phyloP scores from a whole-genome alignment of 1,139 yeast species.

The Saccharomycopsis hybrid region DNA sequence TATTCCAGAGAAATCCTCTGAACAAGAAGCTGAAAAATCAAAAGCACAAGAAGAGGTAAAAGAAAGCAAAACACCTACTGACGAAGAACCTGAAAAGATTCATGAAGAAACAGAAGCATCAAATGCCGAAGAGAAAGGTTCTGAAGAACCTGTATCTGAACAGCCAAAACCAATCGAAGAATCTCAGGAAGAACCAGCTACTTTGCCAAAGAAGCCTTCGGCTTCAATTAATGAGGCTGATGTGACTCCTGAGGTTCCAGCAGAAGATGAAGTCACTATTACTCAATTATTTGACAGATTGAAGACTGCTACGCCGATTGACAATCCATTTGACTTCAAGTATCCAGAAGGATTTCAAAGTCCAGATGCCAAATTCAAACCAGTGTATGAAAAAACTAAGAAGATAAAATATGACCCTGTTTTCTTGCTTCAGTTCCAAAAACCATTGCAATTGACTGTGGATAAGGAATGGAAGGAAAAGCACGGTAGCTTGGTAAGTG shows the following conservation, averaged over 20 bases:
- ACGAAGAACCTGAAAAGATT: neutral
- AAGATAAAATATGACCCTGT: constrained; percentile 71
- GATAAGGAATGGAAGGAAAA: constrained; percentile 59
- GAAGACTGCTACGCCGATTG: constrained; percentile 44
- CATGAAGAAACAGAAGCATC: neutral
- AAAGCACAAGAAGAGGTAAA: no score
- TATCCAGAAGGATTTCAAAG: constrained; percentile 59
- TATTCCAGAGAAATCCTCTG: no score
- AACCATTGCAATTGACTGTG: constrained; percentile 48
- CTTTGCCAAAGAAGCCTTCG: constrained; percentile 3
- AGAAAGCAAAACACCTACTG: no score
- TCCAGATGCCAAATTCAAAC: constrained; percentile 46
- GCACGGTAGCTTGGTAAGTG: constrained; percentile 7
- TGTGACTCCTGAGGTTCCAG: no score
- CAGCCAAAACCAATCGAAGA: no score
- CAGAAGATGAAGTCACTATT: constrained; percentile 27
- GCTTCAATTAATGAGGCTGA: no score
- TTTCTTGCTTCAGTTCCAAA: constrained; percentile 74
- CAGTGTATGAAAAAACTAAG: constrained; percentile 32
- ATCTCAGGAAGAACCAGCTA: constrained; percentile 3
- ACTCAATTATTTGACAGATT: constrained; percentile 50
- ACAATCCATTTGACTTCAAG: constrained; percentile 45
- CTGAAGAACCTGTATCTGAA: constrained; percentile 2
- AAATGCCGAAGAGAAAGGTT: no score
- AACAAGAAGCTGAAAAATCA: no score